Conservation (phyloP, 352 stramenopile species). For the Phytophthora cryptogea region DNA sequence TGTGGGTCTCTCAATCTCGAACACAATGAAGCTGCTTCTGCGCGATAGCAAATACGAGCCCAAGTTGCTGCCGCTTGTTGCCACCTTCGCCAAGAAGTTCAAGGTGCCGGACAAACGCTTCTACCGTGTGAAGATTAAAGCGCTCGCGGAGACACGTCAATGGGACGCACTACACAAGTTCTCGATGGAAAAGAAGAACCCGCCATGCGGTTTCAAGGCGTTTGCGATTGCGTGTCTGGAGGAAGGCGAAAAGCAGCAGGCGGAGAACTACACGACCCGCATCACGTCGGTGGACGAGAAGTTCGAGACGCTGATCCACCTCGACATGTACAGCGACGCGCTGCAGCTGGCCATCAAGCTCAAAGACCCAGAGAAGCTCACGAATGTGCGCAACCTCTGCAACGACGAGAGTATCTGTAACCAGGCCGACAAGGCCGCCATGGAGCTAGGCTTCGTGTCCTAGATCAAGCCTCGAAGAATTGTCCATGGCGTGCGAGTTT, state of each 20-base stretch:
- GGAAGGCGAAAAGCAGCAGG: constrained; percentile 79
- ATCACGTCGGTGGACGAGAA: constrained; percentile 87
- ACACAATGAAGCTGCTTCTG: constrained; percentile 86
- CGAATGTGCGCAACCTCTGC: constrained; percentile 80
- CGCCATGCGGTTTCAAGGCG: constrained; percentile 84
- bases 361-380: constrained; percentile 88
- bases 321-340: constrained; percentile 84
- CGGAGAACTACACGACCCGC: constrained; percentile 80
- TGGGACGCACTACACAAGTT: constrained; percentile 91
- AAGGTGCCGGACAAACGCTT: constrained; percentile 92
- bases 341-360: constrained; percentile 84
- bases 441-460: constrained; percentile 82
- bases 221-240: constrained; percentile 82
- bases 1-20: constrained; percentile 82
- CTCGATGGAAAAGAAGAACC: constrained; percentile 86
- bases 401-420: constrained; percentile 75
- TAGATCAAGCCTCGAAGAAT: constrained; percentile 19
- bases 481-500: constrained; percentile 10
- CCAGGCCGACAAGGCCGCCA: constrained; percentile 79
- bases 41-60: constrained; percentile 83
- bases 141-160: constrained; percentile 80
- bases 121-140: constrained; percentile 92
- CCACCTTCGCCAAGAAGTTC: constrained; percentile 85
- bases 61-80: constrained; percentile 71
- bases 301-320: constrained; percentile 86